Evolutionary conservation across 2,329 filamentous ascomycete species (phyloP).

Genomic region (Aspergillus floridensis): DNA sequence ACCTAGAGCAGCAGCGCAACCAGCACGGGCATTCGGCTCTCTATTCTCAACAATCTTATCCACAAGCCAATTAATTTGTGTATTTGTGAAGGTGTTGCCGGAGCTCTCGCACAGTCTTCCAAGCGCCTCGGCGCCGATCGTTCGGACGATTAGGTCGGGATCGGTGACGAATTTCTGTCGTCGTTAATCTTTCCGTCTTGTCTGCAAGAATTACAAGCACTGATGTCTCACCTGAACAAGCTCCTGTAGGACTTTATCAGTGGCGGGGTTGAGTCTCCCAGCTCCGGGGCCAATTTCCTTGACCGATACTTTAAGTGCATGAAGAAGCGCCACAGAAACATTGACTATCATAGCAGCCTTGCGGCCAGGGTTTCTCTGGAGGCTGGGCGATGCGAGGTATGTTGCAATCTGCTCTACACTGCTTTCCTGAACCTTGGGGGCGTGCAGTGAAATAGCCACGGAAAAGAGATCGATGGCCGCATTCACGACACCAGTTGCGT

Average conservation of each 20-base stretch:
- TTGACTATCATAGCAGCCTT: conserved; percentile 92
- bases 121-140: conserved; percentile 78
- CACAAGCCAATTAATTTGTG: conserved; percentile 85
- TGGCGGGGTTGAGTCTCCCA: conserved; percentile 71
- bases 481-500: conserved; percentile 91
- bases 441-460: conserved; percentile 83
- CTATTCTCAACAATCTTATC: conserved; percentile 93
- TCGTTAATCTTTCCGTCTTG: conserved; percentile 1
- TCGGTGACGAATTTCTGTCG: conserved; percentile 71
- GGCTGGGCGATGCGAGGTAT: conserved; percentile 73
- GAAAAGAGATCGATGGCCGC: conserved; percentile 91
- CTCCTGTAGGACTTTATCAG: conserved; percentile 68
- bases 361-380: conserved; percentile 82
- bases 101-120: conserved; percentile 81
- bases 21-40: conserved; percentile 87
- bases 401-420: conserved; percentile 90
- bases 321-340: conserved; percentile 75
- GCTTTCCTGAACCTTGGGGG: conserved; percentile 90
- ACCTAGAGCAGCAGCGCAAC: conserved; percentile 89
- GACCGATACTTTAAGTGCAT: conserved; percentile 76
- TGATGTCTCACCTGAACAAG: conserved; percentile 70
- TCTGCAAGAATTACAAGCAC: no score
- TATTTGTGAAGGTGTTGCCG: conserved; percentile 83
- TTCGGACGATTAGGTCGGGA: conserved; percentile 80
- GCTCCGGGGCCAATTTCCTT: conserved; percentile 72